Evolutionary conservation across 164 flowering plant genomes (phyloP).

Genomic region (Aristolochia contorta): DNA sequence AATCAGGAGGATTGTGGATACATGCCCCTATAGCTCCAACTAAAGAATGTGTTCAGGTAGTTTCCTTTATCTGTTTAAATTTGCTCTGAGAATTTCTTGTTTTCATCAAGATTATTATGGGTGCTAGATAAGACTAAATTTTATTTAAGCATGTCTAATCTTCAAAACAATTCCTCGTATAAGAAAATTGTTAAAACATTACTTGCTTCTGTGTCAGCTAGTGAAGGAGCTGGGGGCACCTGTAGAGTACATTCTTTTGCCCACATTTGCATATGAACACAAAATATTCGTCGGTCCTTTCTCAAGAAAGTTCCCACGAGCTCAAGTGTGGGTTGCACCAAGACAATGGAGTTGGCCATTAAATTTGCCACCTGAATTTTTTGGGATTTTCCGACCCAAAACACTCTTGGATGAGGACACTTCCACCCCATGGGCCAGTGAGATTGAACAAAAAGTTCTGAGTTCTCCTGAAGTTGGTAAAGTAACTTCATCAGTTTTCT

Average conservation of each 20-base stretch:
- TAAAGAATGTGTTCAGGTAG: conserved; percentile 84
- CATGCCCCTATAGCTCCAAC: conserved; percentile 99
- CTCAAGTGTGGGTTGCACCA: conserved; percentile 95
- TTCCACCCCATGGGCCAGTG: conserved; percentile 79
- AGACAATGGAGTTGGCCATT: conserved; percentile 99
- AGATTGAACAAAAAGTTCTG: conserved; percentile 87
- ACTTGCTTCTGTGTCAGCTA: conserved; percentile 36
- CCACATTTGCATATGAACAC: conserved; percentile 99
- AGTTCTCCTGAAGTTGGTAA: conserved; percentile 99
- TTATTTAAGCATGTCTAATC: too few species aligned
- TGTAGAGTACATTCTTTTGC: conserved; percentile 80
- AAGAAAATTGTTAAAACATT: neutral
- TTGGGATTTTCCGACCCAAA: conserved; percentile 85
- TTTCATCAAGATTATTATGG: neutral
- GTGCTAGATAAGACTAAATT: neutral
- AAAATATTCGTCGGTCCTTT: conserved; percentile 97
- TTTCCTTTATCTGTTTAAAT: neutral
- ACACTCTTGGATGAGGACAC: conserved; percentile 63
- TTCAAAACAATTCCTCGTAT: too few species aligned
- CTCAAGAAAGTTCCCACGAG: conserved; percentile 87
- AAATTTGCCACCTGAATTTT: conserved; percentile 87
- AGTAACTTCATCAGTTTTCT: neutral
- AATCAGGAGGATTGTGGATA: conserved; percentile 94
- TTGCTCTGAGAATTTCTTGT: neutral
- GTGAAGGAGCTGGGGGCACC: conserved; percentile 86